A percentile compares a stretch with the other conserved stretches of the same genome.
phyloP scores from a whole-genome alignment of 768 basidiomycete genomes.

The Trametes maxima region DNA sequence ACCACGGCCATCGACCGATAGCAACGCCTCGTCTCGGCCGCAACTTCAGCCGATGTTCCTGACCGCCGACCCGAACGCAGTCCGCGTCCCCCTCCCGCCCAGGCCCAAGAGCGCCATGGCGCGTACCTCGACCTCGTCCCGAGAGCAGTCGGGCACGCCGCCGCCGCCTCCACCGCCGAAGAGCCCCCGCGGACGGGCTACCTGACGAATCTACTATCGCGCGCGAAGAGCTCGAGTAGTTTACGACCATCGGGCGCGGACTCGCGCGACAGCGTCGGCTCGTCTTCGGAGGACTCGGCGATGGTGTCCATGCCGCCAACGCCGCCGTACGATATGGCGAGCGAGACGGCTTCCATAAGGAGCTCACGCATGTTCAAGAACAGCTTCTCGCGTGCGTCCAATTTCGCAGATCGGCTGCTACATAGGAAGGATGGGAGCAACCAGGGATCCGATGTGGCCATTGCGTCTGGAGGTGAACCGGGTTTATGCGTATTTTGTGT shows the following conservation, averaged over 20 bases:
- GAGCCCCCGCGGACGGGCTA: slow-evolving; percentile 38
- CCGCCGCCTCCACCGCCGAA: slow-evolving; percentile 23
- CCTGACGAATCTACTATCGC: slow-evolving; percentile 38
- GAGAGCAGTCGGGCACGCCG: slow-evolving; percentile 10
- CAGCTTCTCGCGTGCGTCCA: slow-evolving; percentile 30
- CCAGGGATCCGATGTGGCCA: slow-evolving; percentile 14
- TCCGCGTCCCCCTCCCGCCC: slow-evolving; percentile 14
- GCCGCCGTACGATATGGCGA: slow-evolving; percentile 35
- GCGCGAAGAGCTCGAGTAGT: slow-evolving; percentile 23
- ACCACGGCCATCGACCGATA: slow-evolving; percentile 16
- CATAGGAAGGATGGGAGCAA: slow-evolving; percentile 27
- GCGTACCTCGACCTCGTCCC: neutral
- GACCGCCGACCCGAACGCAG: slow-evolving; percentile 19
- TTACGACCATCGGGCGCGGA: slow-evolving; percentile 35
- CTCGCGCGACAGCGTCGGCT: slow-evolving; percentile 60
- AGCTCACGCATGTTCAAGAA: slow-evolving; percentile 38
- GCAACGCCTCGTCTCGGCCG: slow-evolving; percentile 15
- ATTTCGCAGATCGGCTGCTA: slow-evolving; percentile 30
- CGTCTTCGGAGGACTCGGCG: slow-evolving; percentile 71
- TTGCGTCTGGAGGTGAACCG: slow-evolving; percentile 20
- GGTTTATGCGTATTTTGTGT: neutral
- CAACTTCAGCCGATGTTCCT: slow-evolving; percentile 21
- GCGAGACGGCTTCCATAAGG: slow-evolving; percentile 33
- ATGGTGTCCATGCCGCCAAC: slow-evolving; percentile 63
- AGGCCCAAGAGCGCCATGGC: slow-evolving; percentile 20